Evolutionary conservation across 1,284 basidiomycete genomes (phyloP), one percentile per base, ranked within the genome.

Genomic region (Trichosporon asahii): DNA sequence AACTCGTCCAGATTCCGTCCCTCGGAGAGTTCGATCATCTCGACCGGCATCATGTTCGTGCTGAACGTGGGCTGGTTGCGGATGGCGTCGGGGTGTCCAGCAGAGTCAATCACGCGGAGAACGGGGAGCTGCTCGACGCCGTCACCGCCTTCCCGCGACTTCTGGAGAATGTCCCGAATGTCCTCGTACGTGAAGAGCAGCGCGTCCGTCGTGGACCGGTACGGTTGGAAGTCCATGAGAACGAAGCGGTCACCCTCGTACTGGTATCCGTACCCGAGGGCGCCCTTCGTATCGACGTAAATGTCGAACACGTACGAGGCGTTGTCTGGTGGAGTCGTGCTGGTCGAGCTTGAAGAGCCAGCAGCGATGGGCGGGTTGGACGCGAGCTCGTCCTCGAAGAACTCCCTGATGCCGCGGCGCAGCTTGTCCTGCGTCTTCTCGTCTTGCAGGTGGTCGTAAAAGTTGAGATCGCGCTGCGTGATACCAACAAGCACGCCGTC

Each of bases 21-120:
- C 66, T 87, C 87, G 75, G 92, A 90, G 78, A 96, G 83, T 66
- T 87, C 88, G 23, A 97, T 85, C 14, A 93, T 91, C 78, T 98
- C 95, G 49, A 92, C 86, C 2, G 95, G 96, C 18, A 96, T 87
- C 91, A 96, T 96, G 79, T 97, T 98, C 77, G 92, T 90, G 74
- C 91, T 90, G 78, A 94, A 87, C 1, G 88, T 85, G 1, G 94
- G 93, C 2, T 89, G 88, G 73, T 89, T 91, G 66, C 86, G 85
- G 35, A 84, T 86, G 0, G 88, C 90, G 2, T 86, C 87, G 0
- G 89, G 91, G 79, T 94, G 91, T 15, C 86, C 82, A 0, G 85
- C 85, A 0, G 90, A 91, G 76, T 91, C 89, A 66, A 95, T 89
- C n/a, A 90, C 87, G 25, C 87, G 87, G 27, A 95, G 82, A 64